Evolutionary conservation across 768 basidiomycete genomes (phyloP).

Genomic region (Daedaleopsis sinensis): DNA sequence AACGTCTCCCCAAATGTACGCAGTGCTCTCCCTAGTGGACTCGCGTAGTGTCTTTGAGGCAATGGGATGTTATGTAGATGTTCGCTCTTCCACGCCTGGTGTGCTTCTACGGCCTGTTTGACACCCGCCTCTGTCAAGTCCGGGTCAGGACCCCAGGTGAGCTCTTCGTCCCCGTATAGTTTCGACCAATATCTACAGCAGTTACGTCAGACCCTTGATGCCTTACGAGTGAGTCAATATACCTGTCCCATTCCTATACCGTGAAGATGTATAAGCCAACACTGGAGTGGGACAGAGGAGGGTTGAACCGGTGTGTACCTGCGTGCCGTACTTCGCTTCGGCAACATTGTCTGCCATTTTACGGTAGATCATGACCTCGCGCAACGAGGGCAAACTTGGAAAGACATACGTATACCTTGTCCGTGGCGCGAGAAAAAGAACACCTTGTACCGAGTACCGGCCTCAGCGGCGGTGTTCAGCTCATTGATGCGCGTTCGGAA

Average conservation of each 20-base stretch:
- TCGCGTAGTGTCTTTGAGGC: slow-evolving; percentile 61
- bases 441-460: slow-evolving; percentile 56
- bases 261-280: not conserved
- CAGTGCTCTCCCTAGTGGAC: slow-evolving; percentile 65
- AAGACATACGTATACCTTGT: slow-evolving; percentile 65
- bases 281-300: not conserved
- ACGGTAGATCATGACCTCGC: not conserved
- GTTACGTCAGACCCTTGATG: not conserved
- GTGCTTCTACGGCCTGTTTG: slow-evolving; percentile 52
- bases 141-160: slow-evolving; percentile 79
- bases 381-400: not conserved
- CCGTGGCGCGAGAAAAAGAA: slow-evolving; percentile 73
- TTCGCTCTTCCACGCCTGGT: slow-evolving; percentile 49
- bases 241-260: slow-evolving; percentile 57
- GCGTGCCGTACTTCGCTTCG: slow-evolving; percentile 55
- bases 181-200: slow-evolving; percentile 60
- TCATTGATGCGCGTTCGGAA: slow-evolving; percentile 44
- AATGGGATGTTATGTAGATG: slow-evolving; percentile 41
- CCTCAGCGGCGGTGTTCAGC: slow-evolving; percentile 48
- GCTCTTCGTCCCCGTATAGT: slow-evolving; percentile 62
- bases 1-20: slow-evolving; percentile 60
- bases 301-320: slow-evolving; percentile 28
- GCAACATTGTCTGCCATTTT: slow-evolving; percentile 63
- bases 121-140: slow-evolving; percentile 61
- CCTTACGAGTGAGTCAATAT: not conserved